Evolutionary conservation across 805 yeast species (phyloP).

Genomic region (Schwanniomyces sp.): DNA sequence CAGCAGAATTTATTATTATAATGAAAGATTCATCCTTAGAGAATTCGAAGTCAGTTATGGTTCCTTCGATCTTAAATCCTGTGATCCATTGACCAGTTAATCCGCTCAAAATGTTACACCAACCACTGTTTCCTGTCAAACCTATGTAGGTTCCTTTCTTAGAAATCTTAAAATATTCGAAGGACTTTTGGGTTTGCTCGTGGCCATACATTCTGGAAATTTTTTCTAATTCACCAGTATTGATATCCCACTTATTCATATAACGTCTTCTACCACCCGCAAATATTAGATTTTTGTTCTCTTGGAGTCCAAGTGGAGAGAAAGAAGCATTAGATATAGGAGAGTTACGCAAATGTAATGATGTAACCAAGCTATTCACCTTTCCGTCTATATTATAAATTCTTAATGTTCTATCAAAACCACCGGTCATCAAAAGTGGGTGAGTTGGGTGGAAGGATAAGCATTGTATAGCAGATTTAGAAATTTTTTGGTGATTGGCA

Average conservation of each 20-base stretch:
- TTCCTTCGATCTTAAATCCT: conserved; percentile 89
- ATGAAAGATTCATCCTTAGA: conserved; percentile 42
- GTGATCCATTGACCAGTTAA: conserved; percentile 81
- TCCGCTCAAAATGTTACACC: conserved; percentile 81
- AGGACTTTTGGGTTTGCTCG: conserved; percentile 77
- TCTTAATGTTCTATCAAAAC: conserved; percentile 86
- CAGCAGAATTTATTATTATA: conserved; percentile 67
- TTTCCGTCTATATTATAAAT: conserved; percentile 91
- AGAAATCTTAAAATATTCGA: conserved; percentile 81
- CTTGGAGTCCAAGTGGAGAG: conserved; percentile 30
- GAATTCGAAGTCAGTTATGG: conserved; percentile 79
- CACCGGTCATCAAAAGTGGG: conserved; percentile 85
- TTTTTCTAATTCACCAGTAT: conserved; percentile 72
- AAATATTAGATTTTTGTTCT: conserved; percentile 53
- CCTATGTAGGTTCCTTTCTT: conserved; percentile 73
- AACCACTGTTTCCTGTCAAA: conserved; percentile 82
- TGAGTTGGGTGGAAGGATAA: conserved; percentile 81
- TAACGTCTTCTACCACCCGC: conserved; percentile 91
- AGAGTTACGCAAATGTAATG: conserved; percentile 72
- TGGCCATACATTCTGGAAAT: conserved; percentile 90
- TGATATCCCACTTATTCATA: conserved; percentile 89
- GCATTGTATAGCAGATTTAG: conserved; percentile 83
- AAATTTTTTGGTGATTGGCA: conserved; percentile 69
- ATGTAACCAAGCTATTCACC: conserved; percentile 74
- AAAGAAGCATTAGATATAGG: conserved; percentile 81